Evolutionary conservation across 179 eudicot species (phyloP).

Genomic region (Silene noctiflora): DNA sequence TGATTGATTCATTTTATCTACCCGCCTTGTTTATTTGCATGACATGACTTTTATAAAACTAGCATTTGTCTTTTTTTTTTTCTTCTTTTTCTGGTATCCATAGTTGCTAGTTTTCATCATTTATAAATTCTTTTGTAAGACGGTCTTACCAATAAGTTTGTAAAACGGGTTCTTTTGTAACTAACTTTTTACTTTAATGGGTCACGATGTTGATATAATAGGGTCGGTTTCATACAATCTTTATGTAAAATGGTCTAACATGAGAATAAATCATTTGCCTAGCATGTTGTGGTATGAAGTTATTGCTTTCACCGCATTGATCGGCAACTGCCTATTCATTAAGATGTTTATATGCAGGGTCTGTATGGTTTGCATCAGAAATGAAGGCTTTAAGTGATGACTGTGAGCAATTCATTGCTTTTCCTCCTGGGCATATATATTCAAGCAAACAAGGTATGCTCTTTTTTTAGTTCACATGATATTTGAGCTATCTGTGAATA

Average conservation of each 20-base stretch:
- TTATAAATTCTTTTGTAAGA: background rate
- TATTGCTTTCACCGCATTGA: background rate
- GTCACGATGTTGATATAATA: no score
- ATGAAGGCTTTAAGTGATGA: slow-evolving; percentile 93
- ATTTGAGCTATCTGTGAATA: background rate
- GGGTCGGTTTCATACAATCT: no score
- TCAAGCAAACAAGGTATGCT: slow-evolving; percentile 77
- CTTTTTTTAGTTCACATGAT: slow-evolving; percentile 2
- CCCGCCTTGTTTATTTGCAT: background rate
- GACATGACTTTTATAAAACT: background rate
- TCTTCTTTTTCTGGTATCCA: no score
- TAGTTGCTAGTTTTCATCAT: no score
- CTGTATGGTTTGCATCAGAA: slow-evolving; percentile 89
- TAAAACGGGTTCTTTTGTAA: no score
- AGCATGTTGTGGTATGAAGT: background rate
- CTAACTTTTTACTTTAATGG: no score
- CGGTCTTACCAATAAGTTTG: background rate
- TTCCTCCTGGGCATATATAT: slow-evolving; percentile 94
- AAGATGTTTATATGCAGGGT: slow-evolving; percentile 1
- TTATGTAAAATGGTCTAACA: no score
- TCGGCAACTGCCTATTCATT: background rate
- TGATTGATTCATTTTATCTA: background rate
- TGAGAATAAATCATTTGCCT: background rate
- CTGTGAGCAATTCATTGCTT: slow-evolving; percentile 76
- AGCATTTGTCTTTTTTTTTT: background rate